Evolutionary conservation across 1,284 basidiomycete species (phyloP).

Genomic region (Boletus chippewaensis): DNA sequence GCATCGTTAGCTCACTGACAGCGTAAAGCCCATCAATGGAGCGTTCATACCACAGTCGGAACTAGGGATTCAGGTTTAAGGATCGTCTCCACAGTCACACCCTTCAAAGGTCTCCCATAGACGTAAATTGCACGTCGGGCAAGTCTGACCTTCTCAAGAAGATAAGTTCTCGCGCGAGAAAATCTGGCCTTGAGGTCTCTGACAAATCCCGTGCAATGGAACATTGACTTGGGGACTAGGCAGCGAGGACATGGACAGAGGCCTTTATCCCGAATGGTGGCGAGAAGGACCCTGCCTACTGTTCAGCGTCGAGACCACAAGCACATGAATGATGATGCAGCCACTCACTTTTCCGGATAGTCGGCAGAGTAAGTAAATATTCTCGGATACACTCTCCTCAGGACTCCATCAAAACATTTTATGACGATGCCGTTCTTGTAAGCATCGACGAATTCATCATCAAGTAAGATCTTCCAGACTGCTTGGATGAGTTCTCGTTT

Average conservation of each 20-base stretch:
- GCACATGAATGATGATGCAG: no score
- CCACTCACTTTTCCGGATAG: constrained; percentile 6
- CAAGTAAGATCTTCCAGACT: neutral
- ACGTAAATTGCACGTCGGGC: neutral
- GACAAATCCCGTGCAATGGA: neutral
- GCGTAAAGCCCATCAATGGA: neutral
- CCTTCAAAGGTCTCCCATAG: neutral
- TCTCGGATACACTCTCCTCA: neutral
- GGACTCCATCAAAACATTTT: neutral
- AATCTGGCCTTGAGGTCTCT: neutral
- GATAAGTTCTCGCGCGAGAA: neutral
- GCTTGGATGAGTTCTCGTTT: neutral
- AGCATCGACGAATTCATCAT: neutral
- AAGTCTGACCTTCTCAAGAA: neutral
- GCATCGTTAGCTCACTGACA: neutral
- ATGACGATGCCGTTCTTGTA: neutral
- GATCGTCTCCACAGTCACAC: neutral
- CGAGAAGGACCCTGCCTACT: neutral
- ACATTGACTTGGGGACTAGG: neutral
- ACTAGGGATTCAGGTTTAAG: constrained; percentile 4
- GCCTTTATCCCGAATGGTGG: neutral
- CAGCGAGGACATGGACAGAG: neutral
- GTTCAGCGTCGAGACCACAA: no score
- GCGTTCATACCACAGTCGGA: neutral
- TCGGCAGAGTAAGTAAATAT: no score